phyloP scores from a whole-genome alignment of 352 stramenopile species.

The Peronospora farinosa region DNA sequence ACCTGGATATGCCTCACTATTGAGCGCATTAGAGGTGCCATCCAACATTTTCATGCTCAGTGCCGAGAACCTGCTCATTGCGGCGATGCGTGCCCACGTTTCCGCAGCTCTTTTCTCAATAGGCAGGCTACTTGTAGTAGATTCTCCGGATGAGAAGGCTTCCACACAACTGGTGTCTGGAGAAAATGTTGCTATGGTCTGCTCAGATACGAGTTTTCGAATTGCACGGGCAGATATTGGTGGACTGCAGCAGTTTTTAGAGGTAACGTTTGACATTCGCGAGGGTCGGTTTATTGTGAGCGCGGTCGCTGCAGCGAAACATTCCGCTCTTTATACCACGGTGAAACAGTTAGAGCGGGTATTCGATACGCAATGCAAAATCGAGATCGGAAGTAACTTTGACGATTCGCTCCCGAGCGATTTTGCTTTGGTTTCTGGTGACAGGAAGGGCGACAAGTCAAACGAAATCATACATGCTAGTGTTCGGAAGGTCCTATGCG shows the following conservation, averaged over 20 bases:
- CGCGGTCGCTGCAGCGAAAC: slow-evolving; percentile 60
- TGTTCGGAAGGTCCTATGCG: slow-evolving; percentile 65
- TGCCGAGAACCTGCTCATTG: slow-evolving; percentile 66
- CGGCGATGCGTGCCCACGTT: slow-evolving; percentile 70
- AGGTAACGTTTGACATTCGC: slow-evolving; percentile 78
- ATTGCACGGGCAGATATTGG: slow-evolving; percentile 68
- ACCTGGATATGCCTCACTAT: slow-evolving; percentile 38
- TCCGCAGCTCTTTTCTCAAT: slow-evolving; percentile 66
- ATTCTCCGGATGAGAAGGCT: slow-evolving; percentile 46
- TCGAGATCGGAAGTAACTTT: slow-evolving; percentile 45
- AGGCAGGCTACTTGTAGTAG: slow-evolving; percentile 60
- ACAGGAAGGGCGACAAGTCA: slow-evolving; percentile 64
- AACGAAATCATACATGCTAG: slow-evolving; percentile 66
- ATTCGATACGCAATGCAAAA: slow-evolving; percentile 75
- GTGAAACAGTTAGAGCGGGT: slow-evolving; percentile 64
- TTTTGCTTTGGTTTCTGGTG: slow-evolving; percentile 64
- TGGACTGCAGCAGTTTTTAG: slow-evolving; percentile 66
- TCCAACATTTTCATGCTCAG: slow-evolving; percentile 78
- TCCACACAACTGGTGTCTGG: slow-evolving; percentile 60
- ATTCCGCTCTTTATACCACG: slow-evolving; percentile 40
- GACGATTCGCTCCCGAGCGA: slow-evolving; percentile 46
- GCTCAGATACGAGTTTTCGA: slow-evolving; percentile 51
- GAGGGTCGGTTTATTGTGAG: slow-evolving; percentile 63
- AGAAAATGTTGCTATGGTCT: slow-evolving; percentile 61
- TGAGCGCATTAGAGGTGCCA: slow-evolving; percentile 58